Evolutionary conservation across 805 yeast genomes (phyloP), one percentile per base, ranked within the genome.

Genomic region (Ogataea sp.): DNA sequence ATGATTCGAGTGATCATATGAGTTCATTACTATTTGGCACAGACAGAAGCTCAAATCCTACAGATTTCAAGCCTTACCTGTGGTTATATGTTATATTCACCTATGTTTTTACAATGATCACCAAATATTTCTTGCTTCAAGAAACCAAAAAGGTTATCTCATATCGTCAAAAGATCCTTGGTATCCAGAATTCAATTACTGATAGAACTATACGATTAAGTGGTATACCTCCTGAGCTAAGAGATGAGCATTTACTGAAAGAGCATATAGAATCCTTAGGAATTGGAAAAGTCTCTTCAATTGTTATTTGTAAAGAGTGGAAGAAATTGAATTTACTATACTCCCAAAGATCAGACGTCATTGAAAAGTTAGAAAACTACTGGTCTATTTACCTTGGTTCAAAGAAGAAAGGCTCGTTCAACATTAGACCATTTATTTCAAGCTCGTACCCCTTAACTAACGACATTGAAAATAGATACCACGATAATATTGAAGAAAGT

Each of bases 41-140:
- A n/a, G 4, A 7, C 21, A n/a, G 8, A 7, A 14, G 9, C 29
- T 26, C 29, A 15, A 47, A 45, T 24, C 45, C 48, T 3, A 40
- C 68, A 6, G 71, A 67, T 23, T 73, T 70, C 44, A 70, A 70
- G 45, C 62, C 77, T 3, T 85, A 82, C 53, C 61, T 81, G 11
- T 88, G 96, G 95, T 73, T 84, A 61, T 90, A 90, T 55, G 88
- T 88, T 26, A 70, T 80, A 0, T 87, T 90, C 66, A 86, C 96
- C 1, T 87, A 87, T 53, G 67, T 84, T 8, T 90, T 93, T 64
- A 90, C 97, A 0, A 62, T 74, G 29, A 50, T 84, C 32, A 72
- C 88, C 0, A 64, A 77, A 17, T 70, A 67, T 46, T 67, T 76
- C 45, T 61, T 93, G 28, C 71, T 80, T 49, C 65, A 75, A 14